Evolutionary conservation across 108 stramenopile species (phyloP), one percentile per base, ranked within the genome.

Genomic region (Licmophora abbreviata): DNA sequence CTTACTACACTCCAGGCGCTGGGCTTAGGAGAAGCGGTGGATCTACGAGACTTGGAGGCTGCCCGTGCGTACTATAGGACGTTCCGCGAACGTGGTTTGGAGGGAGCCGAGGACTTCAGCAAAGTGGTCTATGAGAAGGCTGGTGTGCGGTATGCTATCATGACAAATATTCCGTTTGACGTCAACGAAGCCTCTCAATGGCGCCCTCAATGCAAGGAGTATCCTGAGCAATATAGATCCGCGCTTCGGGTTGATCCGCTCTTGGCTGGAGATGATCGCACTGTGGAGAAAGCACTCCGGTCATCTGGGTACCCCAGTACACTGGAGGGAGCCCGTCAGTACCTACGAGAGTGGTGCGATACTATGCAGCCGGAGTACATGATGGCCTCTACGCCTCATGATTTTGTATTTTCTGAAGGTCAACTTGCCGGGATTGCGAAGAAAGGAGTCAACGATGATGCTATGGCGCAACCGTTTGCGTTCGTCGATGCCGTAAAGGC

Each of bases 111-210:
- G 23, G 45, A 29, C 2, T 90, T 84, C 66, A 55, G 50, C 28
- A 62, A 82, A 44, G 0, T 38, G 26, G 71, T 85, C 17, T 89
- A 81, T 56, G 25, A 22, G 5, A 59, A 53, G 15, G 71, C 87
- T 3, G 81, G 89, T 15, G 64, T 95, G 7, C 58, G 56, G 26
- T 89, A 93, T 62, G 82, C 85, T 9, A 70, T 95, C 29, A 93
- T 93, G 91, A 95, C 94, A 1, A 95, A 95, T 63, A 85, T 95
- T 61, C 94, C 94, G 15, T 95, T 95, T 51, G 89, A 87, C 35
- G 38, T 68, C 27, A 68, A 38, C 20, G 93, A 94, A 65, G 74
- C 73, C 5, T 43, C 50, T 18, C 76, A 89, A 47, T 93, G 87
- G 87, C 61, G 73, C 25, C 85, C 87, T 9, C 70, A 72, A 52